A percentile compares a stretch with the other conserved stretches of the same genome.
phyloP scores from a whole-genome alignment of 2,329 filamentous ascomycete species.

The Sphaerulina populicola region DNA sequence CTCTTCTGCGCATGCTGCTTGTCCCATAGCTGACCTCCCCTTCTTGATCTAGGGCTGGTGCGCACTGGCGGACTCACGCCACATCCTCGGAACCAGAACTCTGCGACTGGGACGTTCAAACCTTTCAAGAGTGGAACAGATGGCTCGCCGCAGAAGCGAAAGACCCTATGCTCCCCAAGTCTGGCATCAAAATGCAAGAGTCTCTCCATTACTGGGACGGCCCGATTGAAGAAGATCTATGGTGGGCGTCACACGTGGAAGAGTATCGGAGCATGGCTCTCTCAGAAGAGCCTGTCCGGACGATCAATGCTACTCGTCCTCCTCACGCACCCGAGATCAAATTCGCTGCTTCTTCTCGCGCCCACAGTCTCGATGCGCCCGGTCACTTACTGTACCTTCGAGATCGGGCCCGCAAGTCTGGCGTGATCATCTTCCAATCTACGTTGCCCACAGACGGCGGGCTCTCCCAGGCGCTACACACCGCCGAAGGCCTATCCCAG shows the following conservation, averaged over 20 bases:
- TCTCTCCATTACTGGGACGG: slow-evolving; percentile 29
- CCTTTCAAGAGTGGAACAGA: slow-evolving; percentile 37
- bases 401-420: slow-evolving; percentile 22
- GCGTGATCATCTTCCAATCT: slow-evolving; percentile 27
- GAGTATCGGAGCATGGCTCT: slow-evolving; percentile 26
- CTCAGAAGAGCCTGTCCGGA: slow-evolving; percentile 14
- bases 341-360: slow-evolving; percentile 29
- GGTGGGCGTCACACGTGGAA: slow-evolving; percentile 36
- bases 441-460: slow-evolving; percentile 27
- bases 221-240: slow-evolving; percentile 27
- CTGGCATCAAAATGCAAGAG: slow-evolving; percentile 25
- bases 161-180: slow-evolving; percentile 18
- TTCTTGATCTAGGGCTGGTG: slow-evolving; percentile 36
- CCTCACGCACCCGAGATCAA: slow-evolving; percentile 19
- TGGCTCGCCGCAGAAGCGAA: slow-evolving; percentile 29
- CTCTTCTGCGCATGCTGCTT: neutral
- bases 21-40: neutral
- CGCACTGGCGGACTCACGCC: slow-evolving; percentile 42
- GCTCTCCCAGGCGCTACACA: slow-evolving; percentile 26
- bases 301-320: slow-evolving; percentile 22
- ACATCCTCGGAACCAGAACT: slow-evolving; percentile 28
- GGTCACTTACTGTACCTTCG: slow-evolving; percentile 35
- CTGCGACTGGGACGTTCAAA: slow-evolving; percentile 39
- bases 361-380: slow-evolving; percentile 35
- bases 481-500: slow-evolving; percentile 22